phyloP scores from a whole-genome alignment of 805 yeast genomes.

The Clavispora santaluciae region DNA sequence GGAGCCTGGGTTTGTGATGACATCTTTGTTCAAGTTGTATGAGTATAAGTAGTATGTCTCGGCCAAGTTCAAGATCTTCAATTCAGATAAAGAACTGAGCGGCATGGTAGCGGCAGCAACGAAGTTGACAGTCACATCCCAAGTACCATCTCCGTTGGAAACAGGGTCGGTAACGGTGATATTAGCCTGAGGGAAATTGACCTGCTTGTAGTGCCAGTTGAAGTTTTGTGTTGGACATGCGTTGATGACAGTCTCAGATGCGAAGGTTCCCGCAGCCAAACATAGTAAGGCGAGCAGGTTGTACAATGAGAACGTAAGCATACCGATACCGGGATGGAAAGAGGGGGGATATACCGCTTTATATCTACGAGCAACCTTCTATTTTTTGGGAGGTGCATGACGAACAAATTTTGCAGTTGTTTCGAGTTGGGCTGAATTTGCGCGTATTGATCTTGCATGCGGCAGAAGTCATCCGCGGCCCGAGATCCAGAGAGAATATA shows the following conservation, averaged over 20 bases:
- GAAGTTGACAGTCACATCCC: conserved; percentile 1
- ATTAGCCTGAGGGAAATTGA: not conserved
- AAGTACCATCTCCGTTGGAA: not conserved
- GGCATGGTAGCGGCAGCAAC: not conserved
- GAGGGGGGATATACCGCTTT: not conserved
- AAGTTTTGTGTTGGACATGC: not conserved
- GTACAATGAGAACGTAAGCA: not conserved
- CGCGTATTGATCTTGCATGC: not conserved
- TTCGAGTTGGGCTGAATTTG: too few relatives aligned
- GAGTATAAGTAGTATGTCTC: not conserved
- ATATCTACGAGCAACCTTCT: not conserved
- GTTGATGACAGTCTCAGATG: not conserved
- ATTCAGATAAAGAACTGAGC: not conserved
- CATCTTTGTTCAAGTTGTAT: not conserved
- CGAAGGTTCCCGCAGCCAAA: not conserved
- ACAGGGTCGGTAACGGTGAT: not conserved
- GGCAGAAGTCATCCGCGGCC: too few relatives aligned
- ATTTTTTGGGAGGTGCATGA: too few relatives aligned
- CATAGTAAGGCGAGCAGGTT: not conserved
- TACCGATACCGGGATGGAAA: not conserved
- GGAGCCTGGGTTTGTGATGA: not conserved
- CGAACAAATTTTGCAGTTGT: too few relatives aligned
- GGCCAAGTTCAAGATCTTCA: not conserved
- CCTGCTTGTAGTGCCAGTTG: not conserved
- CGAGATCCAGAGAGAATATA: too few relatives aligned